Evolutionary conservation across 352 stramenopile species (phyloP).

Genomic region (Phytophthora fragariaefolia): DNA sequence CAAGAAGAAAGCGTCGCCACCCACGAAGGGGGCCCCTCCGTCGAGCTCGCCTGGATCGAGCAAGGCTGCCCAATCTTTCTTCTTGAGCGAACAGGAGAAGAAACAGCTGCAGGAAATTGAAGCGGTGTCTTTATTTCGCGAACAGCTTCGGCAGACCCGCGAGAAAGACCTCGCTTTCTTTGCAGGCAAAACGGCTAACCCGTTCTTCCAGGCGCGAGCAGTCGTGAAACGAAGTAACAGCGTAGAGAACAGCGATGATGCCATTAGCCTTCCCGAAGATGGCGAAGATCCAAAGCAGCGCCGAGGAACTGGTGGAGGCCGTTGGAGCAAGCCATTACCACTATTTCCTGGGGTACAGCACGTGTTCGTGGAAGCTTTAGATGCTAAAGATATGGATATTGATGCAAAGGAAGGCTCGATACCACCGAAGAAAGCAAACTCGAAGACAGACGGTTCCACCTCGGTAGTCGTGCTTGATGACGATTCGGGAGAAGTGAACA

Average conservation of each 20-base stretch:
- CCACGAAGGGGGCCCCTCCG: conserved; percentile 26
- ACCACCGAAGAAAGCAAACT: conserved; percentile 14
- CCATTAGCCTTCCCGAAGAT: conserved; percentile 41
- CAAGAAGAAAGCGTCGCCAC: conserved; percentile 49
- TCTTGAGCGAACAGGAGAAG: conserved; percentile 67
- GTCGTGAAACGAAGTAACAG: conserved; percentile 22
- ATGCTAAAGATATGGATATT: conserved; percentile 23
- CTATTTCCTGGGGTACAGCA: conserved; percentile 62
- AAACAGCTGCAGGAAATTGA: conserved; percentile 80
- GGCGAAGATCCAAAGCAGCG: conserved; percentile 25
- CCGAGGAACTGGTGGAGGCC: conserved; percentile 15
- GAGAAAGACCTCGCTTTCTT: conserved; percentile 82
- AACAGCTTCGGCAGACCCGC: conserved; percentile 66
- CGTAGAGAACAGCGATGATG: conserved; percentile 29
- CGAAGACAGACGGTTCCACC: neutral
- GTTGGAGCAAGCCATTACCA: conserved; percentile 49
- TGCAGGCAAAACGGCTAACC: conserved; percentile 58
- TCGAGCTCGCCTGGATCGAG: conserved; percentile 21
- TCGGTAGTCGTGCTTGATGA: conserved; percentile 45
- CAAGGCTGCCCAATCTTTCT: conserved; percentile 58
- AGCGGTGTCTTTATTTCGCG: conserved; percentile 61
- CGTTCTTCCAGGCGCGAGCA: conserved; percentile 67
- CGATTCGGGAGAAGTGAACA: conserved; percentile 26
- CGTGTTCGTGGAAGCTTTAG: conserved; percentile 21
- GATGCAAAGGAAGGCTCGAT: conserved; percentile 1